Base-by-base conservation (phyloP, 768 basidiomycete genomes). In the Russula olivacea region DNA sequence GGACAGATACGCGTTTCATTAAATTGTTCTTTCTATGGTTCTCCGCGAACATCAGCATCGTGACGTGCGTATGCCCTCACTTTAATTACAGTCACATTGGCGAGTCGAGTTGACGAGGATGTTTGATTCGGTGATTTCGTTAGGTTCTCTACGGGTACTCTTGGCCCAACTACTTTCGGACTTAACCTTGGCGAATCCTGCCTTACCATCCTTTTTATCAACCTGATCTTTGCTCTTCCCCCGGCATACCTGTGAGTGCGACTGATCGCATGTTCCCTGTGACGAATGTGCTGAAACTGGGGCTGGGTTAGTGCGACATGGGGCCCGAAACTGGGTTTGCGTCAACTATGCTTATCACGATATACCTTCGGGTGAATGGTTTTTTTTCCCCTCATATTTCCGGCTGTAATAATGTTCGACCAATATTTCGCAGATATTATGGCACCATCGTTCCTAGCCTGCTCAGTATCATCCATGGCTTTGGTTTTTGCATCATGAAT, bases 311-410 rank as follows among this genome's bases (percentile, higher is more conserved):
- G 81, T 63, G 73, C 82, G 19, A 83, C 85, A 4, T 90, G 89
- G 74, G 89, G 91, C 10, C 89, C 91, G 0, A 86, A 84, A 71
- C 76, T 88, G 0, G 93, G 93, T 12, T 81, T 87, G 71, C 80
- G 91, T n/a, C 87, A 93, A 68, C 92, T 94, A 89, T 83, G 90
- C 21, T 81, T 83, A 47, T 85, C 91, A 2, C 74, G 83, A 28
- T 86, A 83, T 70, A 80, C 74, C 58, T 83, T 83, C 66, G 83
- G 83, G 80, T 80, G 17, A 8, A 74, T 69, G 70, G 74, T 57
- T 8, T 21, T 3, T 58, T 55, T 0, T 21, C n/a, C 38, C 38
- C 41, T 0, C 11, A n/a, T 47, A 21, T 47, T 21, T 47, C 21
- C 10, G 21, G 51, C 32, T 41, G 54, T 54, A 6, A 12, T 40